Conservation (phyloP, 768 basidiomycete species). For the Naganishia vishniacii region DNA sequence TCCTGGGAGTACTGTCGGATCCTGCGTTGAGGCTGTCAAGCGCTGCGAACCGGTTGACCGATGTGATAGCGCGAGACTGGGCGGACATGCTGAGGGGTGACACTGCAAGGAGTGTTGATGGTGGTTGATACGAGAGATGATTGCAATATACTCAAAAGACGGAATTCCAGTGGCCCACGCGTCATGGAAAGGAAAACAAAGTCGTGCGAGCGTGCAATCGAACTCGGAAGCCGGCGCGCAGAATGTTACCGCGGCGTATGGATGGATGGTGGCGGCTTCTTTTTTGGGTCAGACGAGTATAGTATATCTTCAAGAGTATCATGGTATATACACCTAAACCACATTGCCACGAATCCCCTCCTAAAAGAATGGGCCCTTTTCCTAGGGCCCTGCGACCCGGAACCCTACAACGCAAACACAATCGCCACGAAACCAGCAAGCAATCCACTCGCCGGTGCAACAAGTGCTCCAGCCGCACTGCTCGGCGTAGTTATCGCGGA, state of each 20-base stretch:
- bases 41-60: slow-evolving; percentile 15
- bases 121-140: not conserved
- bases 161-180: not conserved
- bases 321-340: not conserved
- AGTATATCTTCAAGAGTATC: too few species aligned
- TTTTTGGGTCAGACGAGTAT: too few species aligned
- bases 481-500: not conserved
- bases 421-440: not conserved
- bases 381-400: too few species aligned
- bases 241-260: too few species aligned
- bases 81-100: not conserved
- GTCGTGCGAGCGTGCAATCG: not conserved
- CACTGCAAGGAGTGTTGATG: too few species aligned
- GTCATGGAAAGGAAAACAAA: not conserved
- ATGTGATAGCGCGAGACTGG: slow-evolving; percentile 1
- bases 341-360: too few species aligned
- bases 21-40: slow-evolving; percentile 8
- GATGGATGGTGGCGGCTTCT: too few species aligned
- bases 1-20: too few species aligned
- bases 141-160: not conserved
- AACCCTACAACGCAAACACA: not conserved
- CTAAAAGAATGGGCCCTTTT: too few species aligned
- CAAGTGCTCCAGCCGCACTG: not conserved
- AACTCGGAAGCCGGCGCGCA: too few species aligned
- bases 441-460: not conserved